These are phyloP conservation scores for Aspergillus sclerotialis DNA, from an alignment of 2,329 filamentous ascomycete genomes.

Conservation along the genomic window DNA sequence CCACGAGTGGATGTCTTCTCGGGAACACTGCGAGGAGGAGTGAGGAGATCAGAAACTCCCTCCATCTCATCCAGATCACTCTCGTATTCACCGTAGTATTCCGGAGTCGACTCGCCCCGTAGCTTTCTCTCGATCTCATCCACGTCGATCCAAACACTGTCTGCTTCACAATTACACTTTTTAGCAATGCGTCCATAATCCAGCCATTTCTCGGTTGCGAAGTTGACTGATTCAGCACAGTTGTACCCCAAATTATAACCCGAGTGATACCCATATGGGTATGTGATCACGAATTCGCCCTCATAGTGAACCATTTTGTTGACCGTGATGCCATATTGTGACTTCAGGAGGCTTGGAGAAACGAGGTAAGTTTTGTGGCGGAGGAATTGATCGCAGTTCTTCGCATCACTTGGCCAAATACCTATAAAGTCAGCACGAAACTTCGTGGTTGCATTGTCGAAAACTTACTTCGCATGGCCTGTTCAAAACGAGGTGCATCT, in stretches of 20 bases:
- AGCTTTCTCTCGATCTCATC: conserved; percentile 92
- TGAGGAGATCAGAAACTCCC: conserved; percentile 63
- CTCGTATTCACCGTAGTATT: conserved; percentile 45
- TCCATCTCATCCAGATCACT: conserved; percentile 60
- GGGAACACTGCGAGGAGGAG: conserved; percentile 67
- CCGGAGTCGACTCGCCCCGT: conserved; percentile 65
- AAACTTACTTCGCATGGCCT: conserved; percentile 71
- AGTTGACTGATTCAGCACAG: conserved; percentile 97
- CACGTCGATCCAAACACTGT: conserved; percentile 98
- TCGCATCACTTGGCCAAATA: conserved; percentile 90
- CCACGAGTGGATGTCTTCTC: conserved; percentile 56
- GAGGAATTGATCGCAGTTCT: conserved; percentile 91
- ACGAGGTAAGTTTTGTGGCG: conserved; percentile 97
- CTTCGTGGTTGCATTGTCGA: background rate
- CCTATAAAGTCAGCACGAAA: conserved; percentile 23
- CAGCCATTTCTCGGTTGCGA: conserved; percentile 90
- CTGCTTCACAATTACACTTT: conserved; percentile 92
- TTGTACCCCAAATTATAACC: conserved; percentile 98
- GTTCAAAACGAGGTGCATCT: conserved; percentile 86
- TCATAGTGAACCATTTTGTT: conserved; percentile 94
- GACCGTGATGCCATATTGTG: conserved; percentile 89
- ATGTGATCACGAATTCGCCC: conserved; percentile 96
- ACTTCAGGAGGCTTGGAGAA: conserved; percentile 78
- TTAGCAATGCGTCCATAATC: conserved; percentile 93
- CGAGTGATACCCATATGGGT: conserved; percentile 96